These are phyloP conservation scores for Ganoderma sp. DNA, from an alignment of 1,284 basidiomycete species.

Conservation along the genomic window DNA sequence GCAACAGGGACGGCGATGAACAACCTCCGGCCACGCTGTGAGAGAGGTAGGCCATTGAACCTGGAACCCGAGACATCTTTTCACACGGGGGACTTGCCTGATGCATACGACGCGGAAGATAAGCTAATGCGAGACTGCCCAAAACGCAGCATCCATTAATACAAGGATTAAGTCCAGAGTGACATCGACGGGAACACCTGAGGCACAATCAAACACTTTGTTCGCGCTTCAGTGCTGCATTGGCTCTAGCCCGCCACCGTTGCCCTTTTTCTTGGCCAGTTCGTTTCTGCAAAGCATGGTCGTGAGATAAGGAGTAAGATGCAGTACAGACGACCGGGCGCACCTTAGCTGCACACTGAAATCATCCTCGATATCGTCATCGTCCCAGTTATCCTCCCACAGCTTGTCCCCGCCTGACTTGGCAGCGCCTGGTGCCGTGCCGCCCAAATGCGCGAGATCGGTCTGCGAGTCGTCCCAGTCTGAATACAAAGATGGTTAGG, in stretches of 20 bases:
- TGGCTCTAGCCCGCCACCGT: constrained; percentile 48
- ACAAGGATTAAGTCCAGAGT: background rate
- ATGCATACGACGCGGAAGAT: background rate
- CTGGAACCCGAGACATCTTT: background rate
- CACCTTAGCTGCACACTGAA: constrained; percentile 96
- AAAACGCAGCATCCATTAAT: background rate
- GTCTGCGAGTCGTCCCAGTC: constrained; percentile 89
- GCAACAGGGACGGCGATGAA: background rate
- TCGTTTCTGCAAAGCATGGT: constrained; percentile 56
- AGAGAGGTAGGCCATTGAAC: background rate
- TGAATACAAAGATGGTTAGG: constrained; percentile 38
- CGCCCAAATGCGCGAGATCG: constrained; percentile 76
- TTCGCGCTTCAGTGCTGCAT: constrained; percentile 58
- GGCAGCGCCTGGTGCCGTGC: constrained; percentile 71
- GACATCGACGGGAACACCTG: constrained; percentile 1
- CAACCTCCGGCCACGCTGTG: background rate
- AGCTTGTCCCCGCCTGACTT: constrained; percentile 82
- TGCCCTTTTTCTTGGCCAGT: constrained; percentile 63
- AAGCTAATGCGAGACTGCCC: background rate
- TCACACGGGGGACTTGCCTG: background rate
- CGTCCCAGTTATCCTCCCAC: constrained; percentile 99
- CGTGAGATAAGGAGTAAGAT: background rate
- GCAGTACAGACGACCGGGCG: constrained; percentile 28
- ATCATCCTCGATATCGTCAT: constrained; percentile 97
- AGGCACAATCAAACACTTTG: constrained; percentile 1